Conservation (phyloP, 192 early-diverging fungal genomes). For the Paraglomus brasilianum region DNA sequence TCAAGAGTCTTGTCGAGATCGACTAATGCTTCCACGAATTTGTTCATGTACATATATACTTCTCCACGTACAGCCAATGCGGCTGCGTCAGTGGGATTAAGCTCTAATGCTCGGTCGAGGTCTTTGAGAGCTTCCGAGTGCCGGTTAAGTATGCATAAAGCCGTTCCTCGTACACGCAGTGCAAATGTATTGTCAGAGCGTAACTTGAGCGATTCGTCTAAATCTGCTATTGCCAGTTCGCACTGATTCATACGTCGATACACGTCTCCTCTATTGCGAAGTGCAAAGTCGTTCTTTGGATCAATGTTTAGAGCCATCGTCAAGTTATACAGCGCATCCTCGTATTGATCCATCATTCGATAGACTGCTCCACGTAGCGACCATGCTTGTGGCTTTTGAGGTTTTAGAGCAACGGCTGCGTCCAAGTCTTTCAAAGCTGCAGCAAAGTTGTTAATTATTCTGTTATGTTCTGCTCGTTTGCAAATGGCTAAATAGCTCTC, state of each 20-base stretch:
- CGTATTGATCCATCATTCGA: neutral
- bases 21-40: neutral
- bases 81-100: neutral
- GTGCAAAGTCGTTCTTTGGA: slow-evolving; percentile 1
- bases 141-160: neutral
- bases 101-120: slow-evolving; percentile 7
- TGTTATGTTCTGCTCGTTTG: too few species aligned
- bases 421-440: too few species aligned
- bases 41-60: neutral
- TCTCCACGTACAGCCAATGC: neutral
- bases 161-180: neutral
- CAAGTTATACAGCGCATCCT: slow-evolving; percentile 12
- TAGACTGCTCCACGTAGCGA: neutral
- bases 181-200: slow-evolving; percentile 4
- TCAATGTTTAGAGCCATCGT: neutral
- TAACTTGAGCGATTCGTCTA: neutral
- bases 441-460: too few species aligned
- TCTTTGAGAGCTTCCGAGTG: neutral
- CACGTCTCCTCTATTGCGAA: slow-evolving; percentile 12
- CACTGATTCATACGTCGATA: neutral
- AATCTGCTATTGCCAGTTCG: slow-evolving; percentile 8
- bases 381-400: too few species aligned
- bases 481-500: too few species aligned
- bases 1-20: slow-evolving; percentile 4
- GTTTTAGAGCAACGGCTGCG: too few species aligned